Base-by-base conservation (phyloP, 257 asterid genomes). In the Rauvolfia tetraphylla region DNA sequence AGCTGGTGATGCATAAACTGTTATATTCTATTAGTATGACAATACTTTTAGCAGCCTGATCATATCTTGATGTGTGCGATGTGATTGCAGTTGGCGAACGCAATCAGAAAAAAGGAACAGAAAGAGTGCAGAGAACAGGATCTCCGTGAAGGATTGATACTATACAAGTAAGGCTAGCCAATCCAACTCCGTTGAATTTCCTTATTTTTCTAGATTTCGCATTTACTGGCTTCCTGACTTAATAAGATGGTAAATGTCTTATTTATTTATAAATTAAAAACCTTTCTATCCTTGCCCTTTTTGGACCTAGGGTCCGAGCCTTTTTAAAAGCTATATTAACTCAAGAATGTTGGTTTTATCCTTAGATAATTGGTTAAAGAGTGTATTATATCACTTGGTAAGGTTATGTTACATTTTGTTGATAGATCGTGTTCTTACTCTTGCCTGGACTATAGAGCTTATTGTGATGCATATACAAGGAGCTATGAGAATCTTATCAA, bases 61-160 rank as follows among this genome's bases (percentile, higher is more conserved):
- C 51, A 36, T 14, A 48, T 38, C 73, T 63, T 61, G 67, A 78
- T 59, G 71, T 49, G 42, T 20, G 11, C 22, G 36, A 38, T 38
- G 71, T 66, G 39, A 39, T 68, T 74, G 62, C 87, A 92, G 98
- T 46, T 94, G 84, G 86, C 90, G 80, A 92, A 94, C 81, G 88
- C 87, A 79, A 34, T 78, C 29, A 88, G 88, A 74, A 87, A 87
- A 68, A 88, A 83, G 75, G 98, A 94, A 82, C 97, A 82, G 44
- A 94, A 94, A 83, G 86, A 80, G 41, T 88, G 75, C 44, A 83
- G 98, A 84, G 97, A 86, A 75, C 83, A 14, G 61, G 97, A 92
- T 63, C 98, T 94, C 76, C 91, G 97, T 0, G 93, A 89, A 48
- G 98, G 98, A 75, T 78, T 94, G 79, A 84, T 81, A 83, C 92